Evolutionary conservation across 1,284 basidiomycete species (phyloP).

Genomic region (Austroboletus novae-zelandiae): DNA sequence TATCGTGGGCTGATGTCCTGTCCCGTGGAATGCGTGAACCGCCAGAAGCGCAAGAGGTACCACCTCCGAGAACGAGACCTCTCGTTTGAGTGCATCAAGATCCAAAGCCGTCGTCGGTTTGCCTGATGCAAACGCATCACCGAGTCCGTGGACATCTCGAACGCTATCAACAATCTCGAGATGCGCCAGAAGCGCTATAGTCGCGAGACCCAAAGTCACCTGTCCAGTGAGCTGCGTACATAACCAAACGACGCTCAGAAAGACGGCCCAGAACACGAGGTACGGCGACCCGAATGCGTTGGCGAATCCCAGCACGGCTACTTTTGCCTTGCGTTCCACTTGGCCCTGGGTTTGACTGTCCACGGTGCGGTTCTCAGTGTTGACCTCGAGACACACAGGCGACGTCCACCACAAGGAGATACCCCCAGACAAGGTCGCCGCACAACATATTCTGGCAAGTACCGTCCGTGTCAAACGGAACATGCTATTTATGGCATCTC

Average conservation of each 20-base stretch:
- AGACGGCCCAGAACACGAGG: slow-evolving; percentile 74
- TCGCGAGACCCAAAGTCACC: slow-evolving; percentile 61
- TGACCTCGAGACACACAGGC: slow-evolving; percentile 72
- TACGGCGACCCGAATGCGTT: slow-evolving; percentile 91
- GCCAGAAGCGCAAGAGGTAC: slow-evolving; percentile 76
- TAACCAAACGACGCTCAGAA: slow-evolving; percentile 61
- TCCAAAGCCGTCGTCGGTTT: slow-evolving; percentile 39
- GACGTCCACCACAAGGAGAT: slow-evolving; percentile 65
- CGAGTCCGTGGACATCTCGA: slow-evolving; percentile 65
- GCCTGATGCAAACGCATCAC: slow-evolving; percentile 45
- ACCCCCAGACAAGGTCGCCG: slow-evolving; percentile 51
- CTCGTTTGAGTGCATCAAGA: slow-evolving; percentile 12
- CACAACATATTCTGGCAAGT: slow-evolving; percentile 59
- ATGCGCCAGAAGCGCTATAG: slow-evolving; percentile 67
- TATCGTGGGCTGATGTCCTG: slow-evolving; percentile 91
- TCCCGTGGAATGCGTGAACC: slow-evolving; percentile 77
- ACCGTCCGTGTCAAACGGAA: slow-evolving; percentile 57
- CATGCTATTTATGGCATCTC: slow-evolving; percentile 30
- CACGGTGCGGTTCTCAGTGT: slow-evolving; percentile 19
- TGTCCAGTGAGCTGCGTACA: slow-evolving; percentile 80
- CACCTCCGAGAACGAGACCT: slow-evolving; percentile 58
- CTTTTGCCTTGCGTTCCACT: slow-evolving; percentile 37
- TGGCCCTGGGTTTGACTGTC: slow-evolving; percentile 10
- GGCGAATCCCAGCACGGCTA: slow-evolving; percentile 82
- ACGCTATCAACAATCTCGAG: slow-evolving; percentile 80